Base-by-base conservation (phyloP, 441 rosid genomes). In the Erodium chrysanthum region DNA sequence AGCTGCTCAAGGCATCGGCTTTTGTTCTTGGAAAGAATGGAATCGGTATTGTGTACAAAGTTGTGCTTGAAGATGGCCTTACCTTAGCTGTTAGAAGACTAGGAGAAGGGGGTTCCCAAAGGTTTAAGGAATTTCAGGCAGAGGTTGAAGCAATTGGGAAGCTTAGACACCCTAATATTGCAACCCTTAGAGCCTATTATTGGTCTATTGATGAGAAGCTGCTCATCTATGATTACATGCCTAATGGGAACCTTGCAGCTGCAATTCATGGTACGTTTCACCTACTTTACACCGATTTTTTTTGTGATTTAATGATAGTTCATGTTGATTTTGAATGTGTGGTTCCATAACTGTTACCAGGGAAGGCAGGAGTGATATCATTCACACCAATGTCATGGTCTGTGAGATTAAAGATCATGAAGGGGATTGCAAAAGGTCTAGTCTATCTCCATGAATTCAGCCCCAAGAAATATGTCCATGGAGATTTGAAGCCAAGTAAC, bases 191-290 rank as follows among this genome's bases (percentile, higher is more conserved):
- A 74, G 89, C 89, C 63, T 87, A 85, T 73, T 87, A 85, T 71
- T 87, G 89, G 83, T 85, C 92, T 65, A 77, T 69, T 0, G 80
- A 87, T 15, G 92, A 87, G 79, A 85, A 87, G 74, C 79, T 87
- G 85, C 29, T 25, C 29, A 25, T 25, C 29, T 25, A 25, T 29
- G 92, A 84, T 66, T 85, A 78, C 56, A 77, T 84, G 58, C 80
- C 85, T 35, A 81, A 85, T 65, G 82, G 82, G 7, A 82, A 82
- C 64, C 92, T 85, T 72, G 76, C 79, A 17, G 75, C 85, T 12
- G 85, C 88, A 10, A 74, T 87, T 68, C 92, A 87, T 22, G 89
- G 87, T 85, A 79, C 66, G 0, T 65, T 15, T 64, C 65, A 17
- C 29, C 29, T 3, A 44, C 54, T 58, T 3, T 5, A n/a, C 25